Percentiles rank a stretch among this genome's conserved stretches.
phyloP scores from a whole-genome alignment of 371 early-diverging fungal species.

The Mortierella sp. region DNA sequence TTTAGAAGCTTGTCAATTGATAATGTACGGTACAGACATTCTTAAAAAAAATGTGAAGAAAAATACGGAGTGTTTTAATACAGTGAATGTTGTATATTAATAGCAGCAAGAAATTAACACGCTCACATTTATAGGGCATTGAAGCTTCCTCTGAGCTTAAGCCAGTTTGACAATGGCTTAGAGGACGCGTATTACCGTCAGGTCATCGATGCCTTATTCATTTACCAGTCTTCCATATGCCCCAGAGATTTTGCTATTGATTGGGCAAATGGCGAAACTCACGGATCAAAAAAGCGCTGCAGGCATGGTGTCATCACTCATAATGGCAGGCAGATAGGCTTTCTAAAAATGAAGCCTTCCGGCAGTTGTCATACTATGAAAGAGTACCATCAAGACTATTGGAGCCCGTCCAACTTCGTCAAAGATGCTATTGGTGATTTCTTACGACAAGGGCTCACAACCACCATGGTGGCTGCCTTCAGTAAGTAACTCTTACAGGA shows the following conservation, averaged over 20 bases:
- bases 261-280: conserved; percentile 25
- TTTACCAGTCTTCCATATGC: conserved; percentile 12
- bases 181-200: conserved; percentile 27
- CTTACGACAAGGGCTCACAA: conserved; percentile 16
- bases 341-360: conserved; percentile 18
- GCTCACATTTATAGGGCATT: neutral
- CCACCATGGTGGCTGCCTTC: conserved; percentile 17
- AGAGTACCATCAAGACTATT: conserved; percentile 21
- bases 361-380: conserved; percentile 16
- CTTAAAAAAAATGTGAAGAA: no score
- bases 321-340: conserved; percentile 14
- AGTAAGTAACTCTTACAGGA: conserved; percentile 20
- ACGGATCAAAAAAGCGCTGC: conserved; percentile 17
- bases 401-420: conserved; percentile 15
- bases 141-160: neutral
- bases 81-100: no score
- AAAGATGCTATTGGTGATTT: neutral
- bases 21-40: no score
- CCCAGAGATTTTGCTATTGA: conserved; percentile 10
- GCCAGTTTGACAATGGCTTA: conserved; percentile 4
- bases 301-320: conserved; percentile 10
- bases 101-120: neutral
- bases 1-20: no score
- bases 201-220: conserved; percentile 15
- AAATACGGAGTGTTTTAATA: no score